Evolutionary conservation across 805 yeast species (phyloP).

Genomic region (Spathaspora boniae): DNA sequence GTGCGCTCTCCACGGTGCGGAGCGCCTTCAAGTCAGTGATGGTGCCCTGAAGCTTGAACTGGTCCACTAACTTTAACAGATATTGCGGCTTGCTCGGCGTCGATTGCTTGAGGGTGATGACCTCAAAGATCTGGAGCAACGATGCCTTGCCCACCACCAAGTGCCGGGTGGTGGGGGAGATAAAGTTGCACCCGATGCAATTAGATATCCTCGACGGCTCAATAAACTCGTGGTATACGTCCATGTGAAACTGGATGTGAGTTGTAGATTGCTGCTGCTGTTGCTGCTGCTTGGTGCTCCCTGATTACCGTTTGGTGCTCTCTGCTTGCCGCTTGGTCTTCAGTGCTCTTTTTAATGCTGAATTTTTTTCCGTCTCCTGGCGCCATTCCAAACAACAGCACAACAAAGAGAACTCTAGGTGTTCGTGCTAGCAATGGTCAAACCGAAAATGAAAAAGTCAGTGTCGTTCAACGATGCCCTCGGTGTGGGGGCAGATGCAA

Average conservation of each 20-base stretch:
- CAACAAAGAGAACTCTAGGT: too few relatives aligned
- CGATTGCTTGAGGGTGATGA: conserved; percentile 23
- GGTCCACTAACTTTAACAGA: conserved; percentile 44
- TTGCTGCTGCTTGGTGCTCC: too few relatives aligned
- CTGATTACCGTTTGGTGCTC: too few relatives aligned
- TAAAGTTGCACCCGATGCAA: conserved; percentile 51
- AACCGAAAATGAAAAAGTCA: too few relatives aligned
- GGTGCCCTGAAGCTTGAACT: conserved; percentile 68
- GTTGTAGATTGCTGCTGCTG: too few relatives aligned
- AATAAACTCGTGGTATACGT: conserved; percentile 71
- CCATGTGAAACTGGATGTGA: conserved; percentile 49
- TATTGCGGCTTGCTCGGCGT: conserved; percentile 19
- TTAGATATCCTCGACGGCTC: conserved; percentile 74
- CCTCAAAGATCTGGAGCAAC: conserved; percentile 57
- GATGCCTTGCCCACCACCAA: conserved; percentile 71
- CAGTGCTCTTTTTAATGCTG: too few relatives aligned
- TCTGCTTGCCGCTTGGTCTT: too few relatives aligned
- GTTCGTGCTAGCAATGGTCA: too few relatives aligned
- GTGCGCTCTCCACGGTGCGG: conserved; percentile 43
- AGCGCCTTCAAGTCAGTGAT: conserved; percentile 56
- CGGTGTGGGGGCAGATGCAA: too few relatives aligned
- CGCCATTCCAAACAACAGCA: too few relatives aligned
- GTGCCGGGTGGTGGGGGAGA: conserved; percentile 44
- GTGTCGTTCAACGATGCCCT: too few relatives aligned
- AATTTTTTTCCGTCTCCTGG: too few relatives aligned